Percentiles rank a stretch among this genome's conserved stretches.
Conservation (phyloP, 306 rosid species). For the Ceratonia siliqua region DNA sequence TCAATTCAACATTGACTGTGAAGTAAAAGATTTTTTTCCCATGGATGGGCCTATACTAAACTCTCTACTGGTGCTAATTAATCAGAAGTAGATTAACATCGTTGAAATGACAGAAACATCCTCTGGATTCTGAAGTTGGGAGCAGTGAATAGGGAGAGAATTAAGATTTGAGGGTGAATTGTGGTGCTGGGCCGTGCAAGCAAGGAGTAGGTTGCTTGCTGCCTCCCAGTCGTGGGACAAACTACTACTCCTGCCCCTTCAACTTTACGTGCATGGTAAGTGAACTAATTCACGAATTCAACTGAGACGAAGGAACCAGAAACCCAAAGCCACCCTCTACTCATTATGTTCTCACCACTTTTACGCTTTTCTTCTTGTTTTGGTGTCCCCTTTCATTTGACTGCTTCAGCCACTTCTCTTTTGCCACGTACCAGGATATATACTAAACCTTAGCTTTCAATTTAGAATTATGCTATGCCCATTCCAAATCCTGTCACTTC, state of each 20-base stretch:
- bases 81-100: too few species aligned
- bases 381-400: neutral
- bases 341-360: constrained; percentile 32
- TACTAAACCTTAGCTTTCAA: neutral
- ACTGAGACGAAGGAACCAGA: neutral
- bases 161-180: neutral
- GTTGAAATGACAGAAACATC: constrained; percentile 49
- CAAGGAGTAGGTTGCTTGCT: constrained; percentile 64
- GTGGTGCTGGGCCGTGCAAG: constrained; percentile 67
- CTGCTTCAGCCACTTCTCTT: neutral
- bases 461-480: constrained; percentile 2
- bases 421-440: neutral
- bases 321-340: constrained; percentile 13
- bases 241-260: constrained; percentile 30
- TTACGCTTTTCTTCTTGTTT: neutral
- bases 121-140: neutral
- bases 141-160: neutral
- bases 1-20: neutral
- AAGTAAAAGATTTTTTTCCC: neutral
- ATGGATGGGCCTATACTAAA: too few species aligned
- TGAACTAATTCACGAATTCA: constrained; percentile 33
- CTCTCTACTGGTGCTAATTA: too few species aligned
- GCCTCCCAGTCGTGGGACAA: constrained; percentile 76
- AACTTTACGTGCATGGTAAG: constrained; percentile 91
- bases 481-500: neutral